These are phyloP conservation scores for Achaetomiella virescens DNA, from an alignment of 495 filamentous ascomycete genomes.

Conservation along the genomic window DNA sequence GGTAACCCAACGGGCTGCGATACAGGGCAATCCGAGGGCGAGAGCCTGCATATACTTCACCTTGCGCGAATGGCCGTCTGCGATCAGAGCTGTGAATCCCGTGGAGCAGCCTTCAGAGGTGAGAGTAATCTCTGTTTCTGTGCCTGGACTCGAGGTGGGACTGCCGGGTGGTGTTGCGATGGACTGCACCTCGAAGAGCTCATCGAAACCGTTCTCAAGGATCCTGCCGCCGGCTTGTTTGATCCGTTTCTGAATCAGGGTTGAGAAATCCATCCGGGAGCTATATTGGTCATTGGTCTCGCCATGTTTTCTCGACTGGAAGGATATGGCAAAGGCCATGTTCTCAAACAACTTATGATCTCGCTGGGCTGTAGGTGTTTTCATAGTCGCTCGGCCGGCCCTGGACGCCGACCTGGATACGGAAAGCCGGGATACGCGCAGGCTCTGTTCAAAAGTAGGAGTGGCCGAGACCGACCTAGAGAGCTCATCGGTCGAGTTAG, in stretches of 20 bases:
- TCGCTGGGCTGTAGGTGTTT: conserved; percentile 1
- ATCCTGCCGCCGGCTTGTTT: conserved; percentile 62
- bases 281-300: conserved; percentile 47
- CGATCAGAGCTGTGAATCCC: conserved; percentile 79
- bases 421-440: conserved; percentile 18
- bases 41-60: conserved; percentile 94
- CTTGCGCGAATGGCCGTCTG: conserved; percentile 80
- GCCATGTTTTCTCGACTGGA: conserved; percentile 45
- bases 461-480: conserved; percentile 22
- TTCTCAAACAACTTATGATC: conserved; percentile 52
- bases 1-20: conserved; percentile 72
- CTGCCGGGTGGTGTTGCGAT: conserved; percentile 18
- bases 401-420: conserved; percentile 11
- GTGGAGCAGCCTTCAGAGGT: conserved; percentile 45
- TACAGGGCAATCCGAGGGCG: conserved; percentile 79
- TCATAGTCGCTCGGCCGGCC: conserved; percentile 7
- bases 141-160: conserved; percentile 12
- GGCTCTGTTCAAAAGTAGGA: conserved; percentile 29
- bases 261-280: conserved; percentile 39
- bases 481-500: conserved; percentile 38
- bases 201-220: conserved; percentile 71
- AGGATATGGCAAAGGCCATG: conserved; percentile 79
- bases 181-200: conserved; percentile 61
- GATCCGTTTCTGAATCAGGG: conserved; percentile 40
- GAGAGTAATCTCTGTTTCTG: conserved; percentile 26